Evolutionary conservation across 2,329 filamentous ascomycete species (phyloP).

Genomic region (Geoglossum cookeanum): DNA sequence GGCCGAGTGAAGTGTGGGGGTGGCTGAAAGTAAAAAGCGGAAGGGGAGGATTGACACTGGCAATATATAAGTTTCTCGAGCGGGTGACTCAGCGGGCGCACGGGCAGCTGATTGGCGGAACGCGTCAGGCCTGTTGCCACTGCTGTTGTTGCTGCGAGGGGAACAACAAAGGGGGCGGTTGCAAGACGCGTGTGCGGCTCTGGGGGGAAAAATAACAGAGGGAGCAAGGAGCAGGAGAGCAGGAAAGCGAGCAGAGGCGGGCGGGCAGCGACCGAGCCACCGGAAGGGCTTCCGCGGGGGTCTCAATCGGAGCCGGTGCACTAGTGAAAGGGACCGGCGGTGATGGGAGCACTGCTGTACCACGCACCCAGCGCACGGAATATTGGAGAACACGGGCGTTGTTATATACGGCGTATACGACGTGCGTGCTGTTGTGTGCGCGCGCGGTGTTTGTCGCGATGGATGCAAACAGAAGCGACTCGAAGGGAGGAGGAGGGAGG

Average conservation of each 20-base stretch:
- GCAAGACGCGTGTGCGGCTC: neutral
- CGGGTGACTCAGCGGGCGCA: slow-evolving; percentile 10
- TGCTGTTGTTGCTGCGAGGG: neutral
- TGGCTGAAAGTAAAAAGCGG: neutral
- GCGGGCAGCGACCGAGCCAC: neutral
- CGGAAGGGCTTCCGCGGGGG: neutral
- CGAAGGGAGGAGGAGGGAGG: neutral
- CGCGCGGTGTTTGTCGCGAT: neutral
- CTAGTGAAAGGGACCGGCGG: slow-evolving; percentile 10
- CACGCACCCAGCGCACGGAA: too few relatives aligned
- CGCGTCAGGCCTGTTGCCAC: neutral
- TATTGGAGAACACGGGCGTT: too few relatives aligned
- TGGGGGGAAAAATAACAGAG: neutral
- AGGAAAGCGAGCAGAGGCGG: too few relatives aligned
- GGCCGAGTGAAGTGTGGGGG: neutral
- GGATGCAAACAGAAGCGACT: neutral
- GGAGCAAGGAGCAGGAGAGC: neutral
- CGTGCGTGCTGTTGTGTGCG: too few relatives aligned
- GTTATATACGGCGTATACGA: too few relatives aligned
- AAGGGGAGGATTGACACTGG: neutral
- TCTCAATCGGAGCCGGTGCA: neutral
- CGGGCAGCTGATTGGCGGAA: neutral
- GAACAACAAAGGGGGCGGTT: neutral
- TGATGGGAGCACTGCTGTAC: slow-evolving; percentile 3
- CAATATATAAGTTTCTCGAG: neutral